phyloP scores from a whole-genome alignment of 495 filamentous ascomycete species.

The Emericellopsis terricola region DNA sequence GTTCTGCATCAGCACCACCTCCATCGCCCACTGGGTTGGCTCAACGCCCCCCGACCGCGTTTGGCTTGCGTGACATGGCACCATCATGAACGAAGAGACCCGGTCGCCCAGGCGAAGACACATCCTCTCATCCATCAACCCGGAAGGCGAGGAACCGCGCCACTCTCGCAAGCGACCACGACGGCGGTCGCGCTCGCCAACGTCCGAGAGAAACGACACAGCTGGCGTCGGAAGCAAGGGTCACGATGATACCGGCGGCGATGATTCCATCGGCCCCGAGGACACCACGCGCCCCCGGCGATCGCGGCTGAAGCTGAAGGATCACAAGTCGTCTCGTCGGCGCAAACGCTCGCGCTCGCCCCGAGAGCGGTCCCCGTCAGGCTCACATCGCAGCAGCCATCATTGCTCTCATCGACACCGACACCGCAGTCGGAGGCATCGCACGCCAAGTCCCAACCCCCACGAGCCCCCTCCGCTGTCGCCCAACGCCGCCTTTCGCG shows the following conservation, averaged over 20 bases:
- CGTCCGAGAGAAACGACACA: neutral
- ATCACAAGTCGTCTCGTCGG: slow-evolving; percentile 5
- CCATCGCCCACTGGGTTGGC: neutral
- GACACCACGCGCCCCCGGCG: neutral
- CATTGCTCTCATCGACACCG: slow-evolving; percentile 14
- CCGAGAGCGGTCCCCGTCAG: slow-evolving; percentile 4
- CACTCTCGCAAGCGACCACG: slow-evolving; percentile 2
- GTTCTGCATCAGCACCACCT: too few species aligned
- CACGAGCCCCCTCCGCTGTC: slow-evolving; percentile 37
- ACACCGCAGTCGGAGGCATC: slow-evolving; percentile 9
- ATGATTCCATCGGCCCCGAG: too few species aligned
- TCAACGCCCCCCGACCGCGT: neutral
- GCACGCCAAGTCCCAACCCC: slow-evolving; percentile 18
- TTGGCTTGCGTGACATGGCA: neutral
- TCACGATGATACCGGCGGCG: too few species aligned
- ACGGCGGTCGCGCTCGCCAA: neutral
- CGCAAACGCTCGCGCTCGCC: slow-evolving; percentile 3
- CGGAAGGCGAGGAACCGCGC: slow-evolving; percentile 4
- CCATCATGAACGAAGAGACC: slow-evolving; percentile 12
- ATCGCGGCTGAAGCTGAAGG: slow-evolving; percentile 2
- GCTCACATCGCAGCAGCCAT: slow-evolving; percentile 17
- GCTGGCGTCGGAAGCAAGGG: slow-evolving; percentile 5
- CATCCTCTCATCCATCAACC: slow-evolving; percentile 26
- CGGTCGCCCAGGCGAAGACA: slow-evolving; percentile 26
- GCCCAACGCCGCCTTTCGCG: slow-evolving; percentile 62